Evolutionary conservation across 371 early-diverging fungal genomes (phyloP).

Genomic region (Mucor irregularis): DNA sequence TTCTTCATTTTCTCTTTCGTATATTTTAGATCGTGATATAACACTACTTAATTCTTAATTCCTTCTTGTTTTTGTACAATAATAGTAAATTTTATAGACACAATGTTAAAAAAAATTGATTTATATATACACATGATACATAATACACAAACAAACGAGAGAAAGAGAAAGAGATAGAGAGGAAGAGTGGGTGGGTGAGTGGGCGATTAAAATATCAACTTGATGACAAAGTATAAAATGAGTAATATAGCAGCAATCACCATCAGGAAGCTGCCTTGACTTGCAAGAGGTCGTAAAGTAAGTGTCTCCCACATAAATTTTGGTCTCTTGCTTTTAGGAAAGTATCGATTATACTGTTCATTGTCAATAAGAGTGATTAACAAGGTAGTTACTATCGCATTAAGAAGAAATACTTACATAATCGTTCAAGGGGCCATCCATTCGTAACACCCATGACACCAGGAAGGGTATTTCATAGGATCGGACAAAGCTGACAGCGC

Average conservation of each 20-base stretch:
- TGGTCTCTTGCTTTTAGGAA: not conserved
- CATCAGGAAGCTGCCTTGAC: not conserved
- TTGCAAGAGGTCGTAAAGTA: constrained; percentile 3
- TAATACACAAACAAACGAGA: too few relatives aligned
- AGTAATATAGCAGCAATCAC: not conserved
- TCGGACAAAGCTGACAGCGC: constrained; percentile 8
- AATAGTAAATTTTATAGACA: too few relatives aligned
- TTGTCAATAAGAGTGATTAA: not conserved
- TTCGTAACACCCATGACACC: constrained; percentile 2
- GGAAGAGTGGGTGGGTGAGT: too few relatives aligned
- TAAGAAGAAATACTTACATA: not conserved
- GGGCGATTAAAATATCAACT: not conserved
- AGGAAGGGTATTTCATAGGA: constrained; percentile 7
- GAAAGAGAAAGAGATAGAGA: too few relatives aligned
- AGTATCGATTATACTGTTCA: constrained; percentile 4
- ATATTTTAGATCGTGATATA: too few relatives aligned
- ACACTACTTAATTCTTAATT: too few relatives aligned
- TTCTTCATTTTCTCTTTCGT: not conserved
- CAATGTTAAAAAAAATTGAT: too few relatives aligned
- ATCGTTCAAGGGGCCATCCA: constrained; percentile 1
- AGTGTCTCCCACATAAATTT: not conserved
- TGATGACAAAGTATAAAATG: not conserved
- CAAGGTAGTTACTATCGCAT: not conserved
- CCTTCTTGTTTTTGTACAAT: too few relatives aligned
- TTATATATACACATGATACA: too few relatives aligned